Evolutionary conservation across 345 rosid genomes (phyloP).

Genomic region (rapeseed (Brassica napus)): DNA sequence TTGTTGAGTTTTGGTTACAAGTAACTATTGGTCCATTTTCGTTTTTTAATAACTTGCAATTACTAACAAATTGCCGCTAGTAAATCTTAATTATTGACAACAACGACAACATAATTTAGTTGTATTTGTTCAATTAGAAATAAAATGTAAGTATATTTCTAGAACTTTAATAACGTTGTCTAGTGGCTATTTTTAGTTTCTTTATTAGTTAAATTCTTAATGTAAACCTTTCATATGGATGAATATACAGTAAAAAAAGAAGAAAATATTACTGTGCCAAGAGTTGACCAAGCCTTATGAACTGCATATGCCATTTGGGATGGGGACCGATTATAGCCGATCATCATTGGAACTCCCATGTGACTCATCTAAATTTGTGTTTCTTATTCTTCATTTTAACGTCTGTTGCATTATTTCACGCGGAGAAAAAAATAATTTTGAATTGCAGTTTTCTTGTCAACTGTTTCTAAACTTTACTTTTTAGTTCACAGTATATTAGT

Average conservation of each 20-base stretch:
- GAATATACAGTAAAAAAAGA: conserved; percentile 1
- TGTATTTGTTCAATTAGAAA: not conserved
- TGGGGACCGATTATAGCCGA: conserved; percentile 31
- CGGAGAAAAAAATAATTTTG: not conserved
- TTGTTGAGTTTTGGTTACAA: not conserved
- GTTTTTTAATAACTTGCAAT: not conserved
- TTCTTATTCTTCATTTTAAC: not conserved
- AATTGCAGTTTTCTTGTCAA: not conserved
- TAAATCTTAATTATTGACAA: not conserved
- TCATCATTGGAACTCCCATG: conserved; percentile 33
- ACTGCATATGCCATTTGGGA: not conserved
- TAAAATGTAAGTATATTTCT: not conserved
- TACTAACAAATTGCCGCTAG: not conserved
- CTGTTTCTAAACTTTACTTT: not conserved
- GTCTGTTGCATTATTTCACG: not conserved
- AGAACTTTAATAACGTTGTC: not conserved
- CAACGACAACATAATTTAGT: not conserved
- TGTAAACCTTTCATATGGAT: not conserved
- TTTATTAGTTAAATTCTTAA: not conserved
- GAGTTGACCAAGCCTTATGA: conserved; percentile 34
- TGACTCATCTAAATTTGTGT: conserved; percentile 9
- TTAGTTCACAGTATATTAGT: too few relatives aligned
- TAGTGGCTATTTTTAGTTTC: not conserved
- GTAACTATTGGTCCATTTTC: too few relatives aligned
- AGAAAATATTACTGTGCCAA: conserved; percentile 14